These are phyloP conservation scores for Glonium stellatum DNA, from an alignment of 495 filamentous ascomycete genomes.

Conservation along the genomic window DNA sequence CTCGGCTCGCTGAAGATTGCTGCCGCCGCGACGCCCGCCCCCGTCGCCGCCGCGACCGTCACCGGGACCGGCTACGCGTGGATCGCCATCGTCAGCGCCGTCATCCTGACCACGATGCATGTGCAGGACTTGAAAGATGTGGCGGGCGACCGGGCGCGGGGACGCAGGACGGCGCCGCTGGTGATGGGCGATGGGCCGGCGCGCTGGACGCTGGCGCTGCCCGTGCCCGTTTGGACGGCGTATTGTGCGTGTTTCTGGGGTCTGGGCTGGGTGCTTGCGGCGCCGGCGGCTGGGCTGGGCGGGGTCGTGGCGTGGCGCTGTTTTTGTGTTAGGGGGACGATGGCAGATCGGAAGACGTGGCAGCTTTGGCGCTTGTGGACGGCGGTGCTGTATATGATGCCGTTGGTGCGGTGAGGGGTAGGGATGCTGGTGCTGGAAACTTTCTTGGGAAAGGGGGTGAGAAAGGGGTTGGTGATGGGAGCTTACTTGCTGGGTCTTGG, in stretches of 20 bases:
- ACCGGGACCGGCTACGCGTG: constrained; percentile 35
- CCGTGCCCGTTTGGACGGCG: constrained; percentile 41
- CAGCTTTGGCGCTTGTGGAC: constrained; percentile 15
- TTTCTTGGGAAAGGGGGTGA: neutral
- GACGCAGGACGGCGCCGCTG: constrained; percentile 39
- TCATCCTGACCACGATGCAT: constrained; percentile 48
- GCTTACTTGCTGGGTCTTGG: too few species aligned
- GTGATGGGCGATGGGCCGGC: constrained; percentile 41
- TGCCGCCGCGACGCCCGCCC: constrained; percentile 16
- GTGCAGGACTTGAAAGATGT: constrained; percentile 48
- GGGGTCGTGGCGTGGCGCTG: neutral
- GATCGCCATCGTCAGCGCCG: constrained; percentile 39
- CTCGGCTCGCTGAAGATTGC: constrained; percentile 27
- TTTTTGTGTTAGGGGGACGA: neutral
- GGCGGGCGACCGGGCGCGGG: constrained; percentile 41
- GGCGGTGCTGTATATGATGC: constrained; percentile 10
- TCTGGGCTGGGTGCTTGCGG: neutral
- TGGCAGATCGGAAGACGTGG: constrained; percentile 6
- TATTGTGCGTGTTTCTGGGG: constrained; percentile 39
- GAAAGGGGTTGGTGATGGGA: too few species aligned
- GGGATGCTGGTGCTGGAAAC: neutral
- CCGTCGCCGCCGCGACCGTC: constrained; percentile 9
- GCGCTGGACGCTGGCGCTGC: constrained; percentile 37
- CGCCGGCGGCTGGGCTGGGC: neutral
- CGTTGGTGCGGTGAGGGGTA: neutral